These are phyloP conservation scores for Glonium stellatum DNA, from an alignment of 495 filamentous ascomycete genomes.

Conservation along the genomic window DNA sequence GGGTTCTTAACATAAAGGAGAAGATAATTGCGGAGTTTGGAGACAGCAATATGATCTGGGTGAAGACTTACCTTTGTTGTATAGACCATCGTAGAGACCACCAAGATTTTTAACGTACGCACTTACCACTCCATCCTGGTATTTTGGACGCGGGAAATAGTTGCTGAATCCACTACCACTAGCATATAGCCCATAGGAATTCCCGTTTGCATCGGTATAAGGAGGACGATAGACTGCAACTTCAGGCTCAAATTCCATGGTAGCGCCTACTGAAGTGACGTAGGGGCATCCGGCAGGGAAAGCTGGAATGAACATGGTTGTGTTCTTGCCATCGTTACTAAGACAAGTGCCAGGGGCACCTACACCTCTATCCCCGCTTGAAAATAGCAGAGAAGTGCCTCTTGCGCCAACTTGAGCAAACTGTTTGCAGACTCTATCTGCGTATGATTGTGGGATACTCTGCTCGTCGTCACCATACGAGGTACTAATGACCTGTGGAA, in stretches of 20 bases:
- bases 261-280: slow-evolving; percentile 36
- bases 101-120: slow-evolving; percentile 31
- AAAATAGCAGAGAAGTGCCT: slow-evolving; percentile 36
- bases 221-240: slow-evolving; percentile 28
- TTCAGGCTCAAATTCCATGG: slow-evolving; percentile 35
- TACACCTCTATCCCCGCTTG: slow-evolving; percentile 34
- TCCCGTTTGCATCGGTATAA: slow-evolving; percentile 6
- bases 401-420: slow-evolving; percentile 35
- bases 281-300: slow-evolving; percentile 38
- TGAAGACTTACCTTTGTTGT: slow-evolving; percentile 25
- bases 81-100: slow-evolving; percentile 32
- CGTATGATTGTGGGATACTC: slow-evolving; percentile 33
- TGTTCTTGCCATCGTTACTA: slow-evolving; percentile 32
- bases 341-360: slow-evolving; percentile 29
- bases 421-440: slow-evolving; percentile 31
- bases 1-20: background rate
- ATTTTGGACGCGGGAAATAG: slow-evolving; percentile 33
- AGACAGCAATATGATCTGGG: background rate
- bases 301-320: slow-evolving; percentile 28
- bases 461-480: slow-evolving; percentile 40
- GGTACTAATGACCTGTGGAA: slow-evolving; percentile 36
- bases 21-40: background rate
- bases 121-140: slow-evolving; percentile 31
- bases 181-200: slow-evolving; percentile 21
- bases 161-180: slow-evolving; percentile 36